phyloP scores from a whole-genome alignment of 2,329 filamentous ascomycete genomes.

The Exophiala phaeomuriformis region DNA sequence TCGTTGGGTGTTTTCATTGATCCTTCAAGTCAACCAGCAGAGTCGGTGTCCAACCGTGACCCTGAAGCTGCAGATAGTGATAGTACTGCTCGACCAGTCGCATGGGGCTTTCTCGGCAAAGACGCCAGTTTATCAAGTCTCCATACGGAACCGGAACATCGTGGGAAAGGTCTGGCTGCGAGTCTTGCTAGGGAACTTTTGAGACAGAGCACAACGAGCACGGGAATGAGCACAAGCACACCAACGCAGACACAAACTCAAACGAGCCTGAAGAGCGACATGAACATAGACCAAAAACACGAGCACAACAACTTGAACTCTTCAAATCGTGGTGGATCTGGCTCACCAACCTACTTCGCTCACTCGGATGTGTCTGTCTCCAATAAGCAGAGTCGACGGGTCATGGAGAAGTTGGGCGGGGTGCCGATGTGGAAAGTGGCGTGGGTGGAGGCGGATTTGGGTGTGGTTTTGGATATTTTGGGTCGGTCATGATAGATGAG shows the following conservation, averaged over 20 bases:
- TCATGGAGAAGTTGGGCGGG: slow-evolving; percentile 42
- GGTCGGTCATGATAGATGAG: background rate
- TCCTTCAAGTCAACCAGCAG: background rate
- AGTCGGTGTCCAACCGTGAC: background rate
- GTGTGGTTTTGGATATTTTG: background rate
- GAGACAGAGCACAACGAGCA: slow-evolving; percentile 10
- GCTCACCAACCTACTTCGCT: slow-evolving; percentile 25
- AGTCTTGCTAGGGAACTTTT: slow-evolving; percentile 32
- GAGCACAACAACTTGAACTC: too few species aligned
- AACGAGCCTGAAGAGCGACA: too few species aligned
- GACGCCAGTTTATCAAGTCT: slow-evolving; percentile 36
- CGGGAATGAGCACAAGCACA: too few species aligned
- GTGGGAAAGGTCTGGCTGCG: slow-evolving; percentile 34
- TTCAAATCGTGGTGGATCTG: too few species aligned
- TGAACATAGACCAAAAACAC: too few species aligned
- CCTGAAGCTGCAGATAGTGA: background rate
- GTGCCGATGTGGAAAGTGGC: slow-evolving; percentile 31
- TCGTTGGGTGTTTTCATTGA: slow-evolving; percentile 33
- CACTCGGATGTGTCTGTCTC: slow-evolving; percentile 35
- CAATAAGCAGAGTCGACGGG: slow-evolving; percentile 35
- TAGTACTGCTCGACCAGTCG: slow-evolving; percentile 27
- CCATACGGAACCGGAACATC: slow-evolving; percentile 39
- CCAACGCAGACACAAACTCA: slow-evolving; percentile 17
- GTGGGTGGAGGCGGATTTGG: slow-evolving; percentile 36
- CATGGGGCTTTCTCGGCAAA: slow-evolving; percentile 36